These are phyloP conservation scores for Trichaptum fuscoviolaceum DNA, from an alignment of 768 basidiomycete species.

Conservation along the genomic window DNA sequence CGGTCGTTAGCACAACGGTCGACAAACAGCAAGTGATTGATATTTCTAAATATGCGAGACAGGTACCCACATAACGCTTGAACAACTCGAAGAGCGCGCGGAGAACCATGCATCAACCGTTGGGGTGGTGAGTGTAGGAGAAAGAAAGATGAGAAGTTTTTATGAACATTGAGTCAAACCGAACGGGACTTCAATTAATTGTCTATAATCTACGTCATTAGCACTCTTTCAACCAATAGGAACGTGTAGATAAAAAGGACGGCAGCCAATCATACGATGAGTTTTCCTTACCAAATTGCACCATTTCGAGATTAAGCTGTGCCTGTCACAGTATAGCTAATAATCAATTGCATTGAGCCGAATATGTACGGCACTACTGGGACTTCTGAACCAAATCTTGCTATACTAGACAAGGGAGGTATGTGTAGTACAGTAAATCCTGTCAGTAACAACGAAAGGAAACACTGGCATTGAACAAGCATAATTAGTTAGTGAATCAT, in stretches of 20 bases:
- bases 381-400: too few relatives aligned
- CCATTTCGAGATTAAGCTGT: too few relatives aligned
- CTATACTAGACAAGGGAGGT: too few relatives aligned
- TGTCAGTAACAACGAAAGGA: too few relatives aligned
- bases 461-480: too few relatives aligned
- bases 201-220: not conserved
- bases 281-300: too few relatives aligned
- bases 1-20: not conserved
- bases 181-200: not conserved
- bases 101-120: not conserved
- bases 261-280: not conserved
- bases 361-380: too few relatives aligned
- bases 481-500: too few relatives aligned
- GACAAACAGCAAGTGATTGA: conserved; percentile 1
- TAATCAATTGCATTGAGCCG: too few relatives aligned
- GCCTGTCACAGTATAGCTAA: too few relatives aligned
- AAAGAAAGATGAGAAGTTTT: not conserved
- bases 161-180: not conserved
- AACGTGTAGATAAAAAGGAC: not conserved
- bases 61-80: not conserved
- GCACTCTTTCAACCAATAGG: not conserved
- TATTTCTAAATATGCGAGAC: not conserved
- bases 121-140: not conserved
- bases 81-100: not conserved
- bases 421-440: too few relatives aligned